Percentiles rank a stretch among this genome's conserved stretches.
phyloP scores from a whole-genome alignment of 148 eudicot genomes.

The Dysphania ambrosioides region DNA sequence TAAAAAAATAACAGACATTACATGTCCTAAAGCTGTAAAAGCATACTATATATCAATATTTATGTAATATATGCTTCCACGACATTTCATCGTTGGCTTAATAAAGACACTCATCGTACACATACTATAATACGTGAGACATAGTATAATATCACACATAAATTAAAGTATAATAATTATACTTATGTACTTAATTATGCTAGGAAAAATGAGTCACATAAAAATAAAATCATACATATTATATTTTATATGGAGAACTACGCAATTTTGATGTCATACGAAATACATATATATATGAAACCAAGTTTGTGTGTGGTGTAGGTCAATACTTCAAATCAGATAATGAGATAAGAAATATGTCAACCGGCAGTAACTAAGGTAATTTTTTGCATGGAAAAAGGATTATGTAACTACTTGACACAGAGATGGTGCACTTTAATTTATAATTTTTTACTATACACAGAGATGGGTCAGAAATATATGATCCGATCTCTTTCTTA shows the following conservation, averaged over 20 bases:
- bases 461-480: too few relatives aligned
- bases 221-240: too few relatives aligned
- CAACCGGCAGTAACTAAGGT: neutral
- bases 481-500: too few relatives aligned
- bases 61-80: neutral
- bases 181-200: too few relatives aligned
- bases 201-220: too few relatives aligned
- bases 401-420: constrained; percentile 30
- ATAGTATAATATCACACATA: neutral
- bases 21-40: constrained; percentile 12
- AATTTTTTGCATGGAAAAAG: constrained; percentile 10
- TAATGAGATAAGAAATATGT: constrained; percentile 26
- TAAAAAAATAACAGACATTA: neutral
- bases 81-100: neutral
- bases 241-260: too few relatives aligned
- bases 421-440: constrained; percentile 22
- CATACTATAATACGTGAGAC: neutral
- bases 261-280: too few relatives aligned
- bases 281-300: too few relatives aligned
- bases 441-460: too few relatives aligned
- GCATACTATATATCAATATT: neutral
- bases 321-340: constrained; percentile 27
- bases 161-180: neutral
- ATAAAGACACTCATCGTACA: neutral
- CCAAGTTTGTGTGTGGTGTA: constrained; percentile 11